Evolutionary conservation across 306 rosid genomes (phyloP).

Genomic region (Inga leiocalycina): DNA sequence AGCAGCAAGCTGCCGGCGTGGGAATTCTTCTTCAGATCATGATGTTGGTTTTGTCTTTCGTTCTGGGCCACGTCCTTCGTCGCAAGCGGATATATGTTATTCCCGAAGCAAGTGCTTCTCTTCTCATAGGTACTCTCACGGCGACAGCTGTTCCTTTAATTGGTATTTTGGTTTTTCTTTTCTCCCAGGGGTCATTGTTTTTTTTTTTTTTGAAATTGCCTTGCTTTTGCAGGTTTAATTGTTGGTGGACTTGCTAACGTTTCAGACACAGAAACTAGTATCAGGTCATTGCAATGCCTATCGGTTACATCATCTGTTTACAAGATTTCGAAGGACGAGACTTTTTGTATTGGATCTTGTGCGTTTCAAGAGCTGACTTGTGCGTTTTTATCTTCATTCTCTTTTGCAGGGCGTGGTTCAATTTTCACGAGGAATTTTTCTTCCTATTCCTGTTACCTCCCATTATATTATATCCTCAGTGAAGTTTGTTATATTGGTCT

Average conservation of each 20-base stretch:
- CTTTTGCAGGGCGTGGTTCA: conserved; percentile 87
- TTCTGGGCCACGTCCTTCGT: conserved; percentile 96
- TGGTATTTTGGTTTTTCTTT: background rate
- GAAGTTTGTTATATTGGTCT: background rate
- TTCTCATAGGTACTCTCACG: conserved; percentile 68
- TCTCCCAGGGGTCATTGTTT: background rate
- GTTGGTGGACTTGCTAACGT: conserved; percentile 92
- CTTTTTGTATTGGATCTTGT: background rate
- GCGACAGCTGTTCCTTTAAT: background rate
- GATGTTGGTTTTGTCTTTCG: conserved; percentile 97
- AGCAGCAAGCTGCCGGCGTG: conserved; percentile 98
- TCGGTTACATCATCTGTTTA: background rate
- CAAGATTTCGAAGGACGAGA: background rate
- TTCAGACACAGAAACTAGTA: conserved; percentile 83
- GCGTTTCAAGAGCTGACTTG: conserved; percentile 11
- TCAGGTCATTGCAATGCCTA: conserved; percentile 54
- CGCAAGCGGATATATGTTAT: conserved; percentile 85
- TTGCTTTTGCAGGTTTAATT: conserved; percentile 62
- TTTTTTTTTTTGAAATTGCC: background rate
- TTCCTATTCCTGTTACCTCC: conserved; percentile 96
- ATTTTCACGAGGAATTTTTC: conserved; percentile 97
- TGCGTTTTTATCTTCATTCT: conserved; percentile 20
- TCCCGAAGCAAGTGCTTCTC: conserved; percentile 99
- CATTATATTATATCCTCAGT: conserved; percentile 92
- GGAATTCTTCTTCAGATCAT: conserved; percentile 99